Conservation (phyloP, 257 asterid species). For the Scutellaria galericulata region DNA sequence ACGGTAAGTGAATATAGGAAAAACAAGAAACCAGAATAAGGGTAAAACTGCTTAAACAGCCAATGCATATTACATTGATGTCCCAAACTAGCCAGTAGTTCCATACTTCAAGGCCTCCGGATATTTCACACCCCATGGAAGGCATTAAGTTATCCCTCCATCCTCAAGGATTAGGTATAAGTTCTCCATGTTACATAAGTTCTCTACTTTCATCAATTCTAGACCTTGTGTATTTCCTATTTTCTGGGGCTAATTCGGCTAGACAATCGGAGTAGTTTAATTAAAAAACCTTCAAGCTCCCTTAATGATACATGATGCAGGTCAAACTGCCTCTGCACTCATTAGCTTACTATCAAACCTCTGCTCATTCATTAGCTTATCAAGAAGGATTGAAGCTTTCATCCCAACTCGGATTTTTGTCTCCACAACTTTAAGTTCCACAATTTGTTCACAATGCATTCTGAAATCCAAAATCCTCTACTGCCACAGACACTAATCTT, state of each 20-base stretch:
- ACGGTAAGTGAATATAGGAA: not conserved
- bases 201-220: not conserved
- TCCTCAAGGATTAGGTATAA: not conserved
- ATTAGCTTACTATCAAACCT: not conserved
- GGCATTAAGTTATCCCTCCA: not conserved
- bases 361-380: not conserved
- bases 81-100: not conserved
- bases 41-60: not conserved
- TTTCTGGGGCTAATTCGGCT: not conserved
- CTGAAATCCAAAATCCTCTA: conserved; percentile 5
- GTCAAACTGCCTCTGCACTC: not conserved
- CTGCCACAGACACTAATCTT: not conserved
- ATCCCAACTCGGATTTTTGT: not conserved
- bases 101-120: not conserved
- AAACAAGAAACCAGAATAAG: not conserved
- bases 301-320: not conserved
- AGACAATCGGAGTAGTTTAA: not conserved
- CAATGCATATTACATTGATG: not conserved
- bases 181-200: not conserved
- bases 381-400: not conserved
- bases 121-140: not conserved
- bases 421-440: not conserved
- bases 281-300: not conserved
- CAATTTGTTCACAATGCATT: not conserved
- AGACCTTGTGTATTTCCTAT: not conserved